Conservation (phyloP, 345 rosid species). For the Citrus sp. region DNA sequence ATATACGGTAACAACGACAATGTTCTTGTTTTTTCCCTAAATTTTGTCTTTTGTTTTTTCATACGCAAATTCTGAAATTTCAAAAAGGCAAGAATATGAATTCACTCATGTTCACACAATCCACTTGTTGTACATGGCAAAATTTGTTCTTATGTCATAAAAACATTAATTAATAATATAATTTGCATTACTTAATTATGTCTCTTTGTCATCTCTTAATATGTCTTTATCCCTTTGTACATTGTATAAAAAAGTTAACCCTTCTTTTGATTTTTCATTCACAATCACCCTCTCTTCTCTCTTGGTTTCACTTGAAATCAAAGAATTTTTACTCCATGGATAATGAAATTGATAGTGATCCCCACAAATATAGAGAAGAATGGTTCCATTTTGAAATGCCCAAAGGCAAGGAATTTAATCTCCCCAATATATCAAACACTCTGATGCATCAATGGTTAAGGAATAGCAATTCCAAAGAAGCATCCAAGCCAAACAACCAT, state of each 20-base stretch:
- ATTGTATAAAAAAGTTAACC: neutral
- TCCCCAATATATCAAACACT: slow-evolving; percentile 3
- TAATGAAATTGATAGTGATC: slow-evolving; percentile 4
- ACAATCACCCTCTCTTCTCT: neutral
- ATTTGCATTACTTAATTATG: neutral
- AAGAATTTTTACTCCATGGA: neutral
- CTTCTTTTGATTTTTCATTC: neutral
- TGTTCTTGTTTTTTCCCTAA: neutral
- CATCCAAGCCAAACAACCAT: neutral
- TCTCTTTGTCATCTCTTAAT: neutral
- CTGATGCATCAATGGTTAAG: neutral
- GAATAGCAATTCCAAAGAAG: neutral
- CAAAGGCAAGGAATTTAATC: slow-evolving; percentile 6
- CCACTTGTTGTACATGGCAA: neutral
- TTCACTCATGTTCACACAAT: neutral
- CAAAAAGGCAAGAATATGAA: neutral
- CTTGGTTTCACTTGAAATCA: neutral
- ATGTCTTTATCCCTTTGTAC: neutral
- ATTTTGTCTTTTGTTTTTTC: neutral
- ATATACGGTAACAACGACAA: neutral
- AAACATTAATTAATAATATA: neutral
- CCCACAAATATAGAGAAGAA: slow-evolving; percentile 11
- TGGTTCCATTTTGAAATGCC: slow-evolving; percentile 11
- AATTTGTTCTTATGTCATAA: neutral
- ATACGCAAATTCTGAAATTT: neutral